These are phyloP conservation scores for Eucalyptus microcorys DNA, from an alignment of 345 rosid genomes.

Conservation along the genomic window DNA sequence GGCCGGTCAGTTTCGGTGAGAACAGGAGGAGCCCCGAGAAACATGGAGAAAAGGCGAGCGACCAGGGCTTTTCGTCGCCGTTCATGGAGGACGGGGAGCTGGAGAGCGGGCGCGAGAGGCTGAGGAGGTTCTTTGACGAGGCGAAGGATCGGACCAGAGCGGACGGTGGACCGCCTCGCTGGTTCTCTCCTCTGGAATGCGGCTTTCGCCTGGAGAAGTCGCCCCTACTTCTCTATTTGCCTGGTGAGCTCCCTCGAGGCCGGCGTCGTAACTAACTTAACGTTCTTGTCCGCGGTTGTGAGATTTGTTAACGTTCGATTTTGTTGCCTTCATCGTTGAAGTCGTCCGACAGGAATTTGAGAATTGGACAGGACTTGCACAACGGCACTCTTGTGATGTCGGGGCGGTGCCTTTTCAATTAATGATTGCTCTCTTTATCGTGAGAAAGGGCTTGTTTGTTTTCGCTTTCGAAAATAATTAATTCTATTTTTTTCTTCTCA, in stretches of 20 bases:
- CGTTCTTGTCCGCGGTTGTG: neutral
- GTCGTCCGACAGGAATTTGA: neutral
- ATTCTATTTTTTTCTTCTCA: no score
- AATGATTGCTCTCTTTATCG: neutral
- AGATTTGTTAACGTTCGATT: neutral
- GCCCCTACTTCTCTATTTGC: slow-evolving; percentile 64
- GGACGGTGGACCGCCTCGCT: slow-evolving; percentile 51
- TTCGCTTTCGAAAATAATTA: no score
- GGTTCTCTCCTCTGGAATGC: slow-evolving; percentile 65
- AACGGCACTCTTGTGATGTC: neutral
- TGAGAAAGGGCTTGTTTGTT: no score
- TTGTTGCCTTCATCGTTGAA: neutral
- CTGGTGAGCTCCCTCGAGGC: slow-evolving; percentile 24
- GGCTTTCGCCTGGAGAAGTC: slow-evolving; percentile 26
- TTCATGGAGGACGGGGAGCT: neutral
- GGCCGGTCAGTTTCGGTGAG: neutral
- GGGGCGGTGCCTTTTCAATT: neutral
- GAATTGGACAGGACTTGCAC: neutral
- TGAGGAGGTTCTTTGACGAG: slow-evolving; percentile 37
- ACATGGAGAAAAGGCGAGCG: neutral
- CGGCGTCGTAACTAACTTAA: neutral
- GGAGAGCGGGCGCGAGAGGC: neutral
- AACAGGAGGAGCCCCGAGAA: neutral
- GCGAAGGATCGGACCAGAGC: slow-evolving; percentile 26
- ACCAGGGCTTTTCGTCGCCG: neutral